These are phyloP conservation scores for Cymodocea nodosa DNA, from an alignment of 116 monocot species.

Conservation along the genomic window DNA sequence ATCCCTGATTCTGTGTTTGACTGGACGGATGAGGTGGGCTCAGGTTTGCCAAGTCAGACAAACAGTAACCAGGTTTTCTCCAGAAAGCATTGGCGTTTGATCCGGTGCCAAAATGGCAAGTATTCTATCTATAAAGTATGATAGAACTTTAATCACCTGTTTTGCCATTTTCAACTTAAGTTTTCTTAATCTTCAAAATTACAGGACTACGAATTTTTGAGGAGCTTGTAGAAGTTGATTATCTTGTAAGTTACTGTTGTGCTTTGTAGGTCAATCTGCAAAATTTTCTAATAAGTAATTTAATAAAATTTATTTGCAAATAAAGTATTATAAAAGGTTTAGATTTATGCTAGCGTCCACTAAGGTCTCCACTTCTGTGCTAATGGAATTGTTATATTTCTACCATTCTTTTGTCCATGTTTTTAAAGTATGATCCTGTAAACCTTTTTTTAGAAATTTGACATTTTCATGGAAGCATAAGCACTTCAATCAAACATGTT, in stretches of 20 bases:
- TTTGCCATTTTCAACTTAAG: not conserved
- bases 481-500: too few relatives aligned
- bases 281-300: too few relatives aligned
- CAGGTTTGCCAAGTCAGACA: slow-evolving; percentile 40
- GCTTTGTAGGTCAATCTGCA: not conserved
- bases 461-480: too few relatives aligned
- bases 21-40: slow-evolving; percentile 71
- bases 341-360: too few relatives aligned
- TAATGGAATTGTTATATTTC: too few relatives aligned
- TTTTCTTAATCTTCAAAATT: slow-evolving; percentile 8
- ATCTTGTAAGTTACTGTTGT: slow-evolving; percentile 57
- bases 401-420: too few relatives aligned
- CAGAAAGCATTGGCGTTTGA: slow-evolving; percentile 82
- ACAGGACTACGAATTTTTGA: slow-evolving; percentile 96
- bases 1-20: slow-evolving; percentile 83
- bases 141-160: not conserved
- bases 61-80: slow-evolving; percentile 47
- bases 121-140: not conserved
- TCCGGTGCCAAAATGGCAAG: slow-evolving; percentile 93
- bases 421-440: too few relatives aligned
- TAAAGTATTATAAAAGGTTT: too few relatives aligned
- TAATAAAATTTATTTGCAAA: too few relatives aligned
- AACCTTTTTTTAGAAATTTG: too few relatives aligned
- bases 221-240: slow-evolving; percentile 82
- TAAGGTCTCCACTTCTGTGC: too few relatives aligned